Evolutionary conservation across 73 alveolate genomes (phyloP), one percentile per base, ranked within the genome.

Genomic region (Paramecium bursaria): DNA sequence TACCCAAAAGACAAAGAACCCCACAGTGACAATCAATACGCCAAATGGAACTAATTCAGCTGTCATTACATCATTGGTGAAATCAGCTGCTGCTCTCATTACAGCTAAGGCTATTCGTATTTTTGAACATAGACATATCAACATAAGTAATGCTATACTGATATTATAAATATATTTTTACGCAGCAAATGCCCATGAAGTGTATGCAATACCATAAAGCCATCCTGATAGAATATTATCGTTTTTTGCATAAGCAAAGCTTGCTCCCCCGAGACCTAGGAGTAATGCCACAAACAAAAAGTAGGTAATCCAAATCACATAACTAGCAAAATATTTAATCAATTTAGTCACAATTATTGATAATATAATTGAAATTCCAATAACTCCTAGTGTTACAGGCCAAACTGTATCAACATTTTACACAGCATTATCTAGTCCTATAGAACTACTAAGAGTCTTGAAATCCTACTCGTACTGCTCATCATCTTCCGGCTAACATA

Each of bases 21-120:
- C 82, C 73, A 74, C 61, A 46, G 88, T 86, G 48, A 87, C 47
- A 3, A 87, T 73, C 25, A 90, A 90, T 54, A 90, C 85, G 3
- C 86, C 26, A 47, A 90, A 86, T 3, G 95, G 95, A 0, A n/a
- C n/a, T n/a, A n/a, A n/a, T n/a, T n/a, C n/a, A n/a, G n/a, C n/a
- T n/a, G n/a, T n/a, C n/a, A n/a, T n/a, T n/a, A n/a, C n/a, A n/a
- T n/a, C n/a, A n/a, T n/a, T n/a, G n/a, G n/a, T n/a, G n/a, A n/a
- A n/a, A n/a, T n/a, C n/a, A n/a, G n/a, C n/a, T n/a, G 97, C 86
- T 4, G 93, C 93, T 88, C 89, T 90, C 50, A 92, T 86, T 73
- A 92, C 86, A 4, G 93, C 92, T 22, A 92, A 77, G 2, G 95
- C 92, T 25, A 61, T 49, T 3, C 46, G 35, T 13, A 79, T 79